phyloP scores from a whole-genome alignment of 163 green algal species.

The Smithsoniella earleae region DNA sequence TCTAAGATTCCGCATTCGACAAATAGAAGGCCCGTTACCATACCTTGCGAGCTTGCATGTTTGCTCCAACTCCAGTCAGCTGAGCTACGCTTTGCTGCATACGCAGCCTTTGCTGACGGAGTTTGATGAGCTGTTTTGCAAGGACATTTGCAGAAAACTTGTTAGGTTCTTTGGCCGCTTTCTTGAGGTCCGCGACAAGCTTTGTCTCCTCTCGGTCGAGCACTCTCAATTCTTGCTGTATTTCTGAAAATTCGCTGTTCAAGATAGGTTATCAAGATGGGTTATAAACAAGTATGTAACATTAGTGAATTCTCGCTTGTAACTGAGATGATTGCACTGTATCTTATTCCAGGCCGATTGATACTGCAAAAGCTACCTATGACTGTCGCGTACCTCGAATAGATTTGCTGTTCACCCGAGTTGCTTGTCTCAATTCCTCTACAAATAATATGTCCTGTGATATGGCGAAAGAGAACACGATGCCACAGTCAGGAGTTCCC shows the following conservation, averaged over 20 bases:
- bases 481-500: too few species aligned
- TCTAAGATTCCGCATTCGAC: too few species aligned
- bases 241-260: conserved; percentile 42
- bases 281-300: not conserved
- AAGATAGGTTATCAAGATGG: not conserved
- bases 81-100: conserved; percentile 60
- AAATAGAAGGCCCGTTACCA: too few species aligned
- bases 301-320: not conserved
- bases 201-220: conserved; percentile 71
- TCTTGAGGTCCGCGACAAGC: conserved; percentile 67
- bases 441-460: too few species aligned
- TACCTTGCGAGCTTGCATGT: conserved; percentile 55
- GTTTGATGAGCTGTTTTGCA: conserved; percentile 69
- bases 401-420: not conserved
- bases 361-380: not conserved
- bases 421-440: conserved; percentile 9
- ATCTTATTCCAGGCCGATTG: not conserved
- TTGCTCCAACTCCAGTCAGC: conserved; percentile 58
- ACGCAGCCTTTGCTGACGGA: conserved; percentile 60
- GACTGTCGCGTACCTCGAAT: not conserved
- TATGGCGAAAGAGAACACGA: too few species aligned
- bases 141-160: conserved; percentile 48
- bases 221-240: conserved; percentile 58
- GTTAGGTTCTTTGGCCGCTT: conserved; percentile 62
- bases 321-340: not conserved